A percentile compares a stretch with the other conserved stretches of the same genome.
phyloP scores from a whole-genome alignment of 441 rosid genomes.

The Aquilaria agallochum region DNA sequence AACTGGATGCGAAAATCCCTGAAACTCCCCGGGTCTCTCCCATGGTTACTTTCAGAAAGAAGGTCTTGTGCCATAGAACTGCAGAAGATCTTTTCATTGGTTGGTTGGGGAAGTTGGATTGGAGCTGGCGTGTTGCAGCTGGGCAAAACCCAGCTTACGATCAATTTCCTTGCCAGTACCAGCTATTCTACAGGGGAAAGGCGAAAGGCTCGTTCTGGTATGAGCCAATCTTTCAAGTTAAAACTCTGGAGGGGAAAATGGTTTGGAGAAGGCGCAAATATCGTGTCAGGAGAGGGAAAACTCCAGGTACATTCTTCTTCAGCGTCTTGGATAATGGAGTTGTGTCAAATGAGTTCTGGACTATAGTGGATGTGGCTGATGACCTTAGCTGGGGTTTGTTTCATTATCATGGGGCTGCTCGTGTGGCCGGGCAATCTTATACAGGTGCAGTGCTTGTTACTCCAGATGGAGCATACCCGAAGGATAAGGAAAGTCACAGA shows the following conservation, averaged over 20 bases:
- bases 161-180: conserved; percentile 94
- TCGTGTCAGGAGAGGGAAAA: conserved; percentile 67
- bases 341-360: conserved; percentile 88
- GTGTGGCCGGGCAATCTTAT: conserved; percentile 86
- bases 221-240: conserved; percentile 86
- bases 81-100: conserved; percentile 93
- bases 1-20: conserved; percentile 72
- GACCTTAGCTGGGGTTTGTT: conserved; percentile 91
- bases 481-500: conserved; percentile 38
- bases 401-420: conserved; percentile 85
- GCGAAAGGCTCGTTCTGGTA: conserved; percentile 95
- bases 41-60: conserved; percentile 59
- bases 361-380: conserved; percentile 71
- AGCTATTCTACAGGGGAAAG: conserved; percentile 83
- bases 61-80: conserved; percentile 50
- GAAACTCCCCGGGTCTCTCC: conserved; percentile 65
- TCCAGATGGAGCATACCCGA: conserved; percentile 69
- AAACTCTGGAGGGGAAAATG: conserved; percentile 57
- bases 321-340: conserved; percentile 93
- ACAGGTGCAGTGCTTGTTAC: conserved; percentile 88
- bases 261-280: conserved; percentile 91
- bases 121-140: conserved; percentile 94
- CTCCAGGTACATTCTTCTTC: conserved; percentile 66
- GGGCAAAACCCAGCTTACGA: conserved; percentile 97
- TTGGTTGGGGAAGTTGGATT: conserved; percentile 69